Conservation (phyloP, 441 rosid genomes). For the Daphne laureola region DNA sequence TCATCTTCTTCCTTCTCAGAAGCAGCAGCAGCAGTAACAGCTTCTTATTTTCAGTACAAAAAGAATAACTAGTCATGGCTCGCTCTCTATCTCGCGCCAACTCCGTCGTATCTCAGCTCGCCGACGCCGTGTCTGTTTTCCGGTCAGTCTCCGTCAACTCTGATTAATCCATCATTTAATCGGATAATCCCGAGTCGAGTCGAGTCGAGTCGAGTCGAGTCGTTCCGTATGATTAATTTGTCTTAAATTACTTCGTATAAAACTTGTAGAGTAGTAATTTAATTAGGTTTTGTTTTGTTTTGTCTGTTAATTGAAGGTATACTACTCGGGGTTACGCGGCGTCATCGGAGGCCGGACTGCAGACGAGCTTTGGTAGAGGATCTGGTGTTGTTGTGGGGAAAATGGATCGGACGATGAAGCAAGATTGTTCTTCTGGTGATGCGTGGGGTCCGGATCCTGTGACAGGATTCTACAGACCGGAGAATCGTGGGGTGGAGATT, state of each 20-base stretch:
- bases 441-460: slow-evolving; percentile 74
- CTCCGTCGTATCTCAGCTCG: slow-evolving; percentile 14
- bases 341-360: slow-evolving; percentile 16
- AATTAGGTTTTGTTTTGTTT: background rate
- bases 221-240: too few species aligned
- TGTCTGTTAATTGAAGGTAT: slow-evolving; percentile 16
- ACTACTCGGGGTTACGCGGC: slow-evolving; percentile 46
- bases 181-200: too few species aligned
- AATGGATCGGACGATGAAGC: slow-evolving; percentile 25
- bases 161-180: too few species aligned
- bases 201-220: too few species aligned
- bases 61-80: slow-evolving; percentile 20
- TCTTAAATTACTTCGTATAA: too few species aligned
- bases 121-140: slow-evolving; percentile 12
- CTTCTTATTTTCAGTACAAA: too few species aligned
- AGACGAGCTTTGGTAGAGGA: slow-evolving; percentile 22
- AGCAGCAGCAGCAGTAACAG: too few species aligned
- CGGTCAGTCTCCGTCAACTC: slow-evolving; percentile 15
- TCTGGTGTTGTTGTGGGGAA: slow-evolving; percentile 30
- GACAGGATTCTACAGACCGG: slow-evolving; percentile 67
- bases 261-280: too few species aligned
- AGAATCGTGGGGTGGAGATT: slow-evolving; percentile 37
- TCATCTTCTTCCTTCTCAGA: too few species aligned
- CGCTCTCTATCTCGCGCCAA: slow-evolving; percentile 20
- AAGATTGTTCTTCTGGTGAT: slow-evolving; percentile 26